Base-by-base conservation (phyloP, 108 stramenopile species). In the Seminavis robusta region DNA sequence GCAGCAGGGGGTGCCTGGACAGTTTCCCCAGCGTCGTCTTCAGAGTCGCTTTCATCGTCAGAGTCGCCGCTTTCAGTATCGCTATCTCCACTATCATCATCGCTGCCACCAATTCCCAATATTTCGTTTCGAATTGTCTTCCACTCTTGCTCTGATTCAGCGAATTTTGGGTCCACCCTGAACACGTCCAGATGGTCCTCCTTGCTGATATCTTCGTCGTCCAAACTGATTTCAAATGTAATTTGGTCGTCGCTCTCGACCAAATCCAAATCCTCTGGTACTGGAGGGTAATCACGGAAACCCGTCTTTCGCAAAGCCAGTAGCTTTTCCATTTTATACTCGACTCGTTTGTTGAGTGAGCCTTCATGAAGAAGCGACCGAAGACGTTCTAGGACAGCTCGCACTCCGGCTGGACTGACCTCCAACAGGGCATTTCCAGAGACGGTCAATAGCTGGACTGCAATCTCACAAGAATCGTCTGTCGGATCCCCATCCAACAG, bases 181-280 rank as follows among this genome's bases (percentile, higher is more conserved):
- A 96, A 98, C 11, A 77, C 60, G 80, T 98, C 91, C 52, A 98
- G 72, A 29, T 68, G 52, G 46, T 98, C 96, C 52, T 96, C 81
- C 52, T 76, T 86, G 45, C 79, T 71, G 50, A 99, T 52, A 40
- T 92, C 94, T 27, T 88, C 83, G 54, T 99, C 97, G 71, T 96
- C 95, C 56, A 99, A 75, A 29, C 88, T 69, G 20, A 97, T 59
- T 62, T 98, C 96, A 67, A 97, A 95, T 0, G 94, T 97, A 60
- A 99, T 99, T 74, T 98, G 97, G 69, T 99, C 98, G 20, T 94
- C 95, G 16, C 72, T 59, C 75, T 99, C 98, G 20, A 99, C 97
- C 52, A 99, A 63, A 80, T 99, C 98, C 69, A 99, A 75, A 49
- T 96, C 76, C 11, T 88, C 75, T 10, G 61, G 47, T 17, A 90